Percentiles rank a stretch among this genome's conserved stretches.
phyloP scores from a whole-genome alignment of 2,329 filamentous ascomycete species.

The Fusarium tjaetaba region DNA sequence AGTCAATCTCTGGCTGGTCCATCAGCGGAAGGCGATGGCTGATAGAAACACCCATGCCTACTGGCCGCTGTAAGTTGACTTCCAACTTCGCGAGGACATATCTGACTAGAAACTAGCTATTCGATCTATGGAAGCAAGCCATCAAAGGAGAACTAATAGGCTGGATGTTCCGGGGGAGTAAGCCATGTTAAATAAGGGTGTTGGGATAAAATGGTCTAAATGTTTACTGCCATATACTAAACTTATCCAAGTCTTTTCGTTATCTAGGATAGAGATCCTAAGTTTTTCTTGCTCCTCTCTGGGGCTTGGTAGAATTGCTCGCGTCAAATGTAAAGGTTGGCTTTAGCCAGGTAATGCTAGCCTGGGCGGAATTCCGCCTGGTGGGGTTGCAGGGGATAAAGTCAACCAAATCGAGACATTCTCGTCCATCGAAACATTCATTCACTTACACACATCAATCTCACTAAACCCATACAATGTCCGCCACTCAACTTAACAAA shows the following conservation, averaged over 20 bases:
- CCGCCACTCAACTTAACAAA: neutral
- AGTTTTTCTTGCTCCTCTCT: neutral
- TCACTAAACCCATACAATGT: constrained; percentile 10
- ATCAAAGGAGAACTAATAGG: neutral
- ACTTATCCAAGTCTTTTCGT: too few species aligned
- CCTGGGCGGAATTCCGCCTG: constrained; percentile 25
- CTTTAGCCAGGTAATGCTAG: neutral
- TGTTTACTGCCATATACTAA: neutral
- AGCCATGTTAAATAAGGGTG: neutral
- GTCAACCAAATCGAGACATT: constrained; percentile 1
- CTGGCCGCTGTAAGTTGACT: constrained; percentile 23
- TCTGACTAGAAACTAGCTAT: neutral
- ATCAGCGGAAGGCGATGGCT: constrained; percentile 24
- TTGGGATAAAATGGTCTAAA: too few species aligned
- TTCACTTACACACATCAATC: constrained; percentile 6
- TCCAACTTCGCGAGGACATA: neutral
- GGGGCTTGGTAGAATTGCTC: too few species aligned
- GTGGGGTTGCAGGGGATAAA: constrained; percentile 16
- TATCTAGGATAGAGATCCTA: too few species aligned
- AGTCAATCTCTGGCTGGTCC: constrained; percentile 16
- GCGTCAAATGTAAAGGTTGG: neutral
- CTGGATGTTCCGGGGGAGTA: neutral
- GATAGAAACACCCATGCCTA: constrained; percentile 14
- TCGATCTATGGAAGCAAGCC: constrained; percentile 21
- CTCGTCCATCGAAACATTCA: neutral